phyloP scores from a whole-genome alignment of 2,329 filamentous ascomycete genomes.

The Fusarium hostae region DNA sequence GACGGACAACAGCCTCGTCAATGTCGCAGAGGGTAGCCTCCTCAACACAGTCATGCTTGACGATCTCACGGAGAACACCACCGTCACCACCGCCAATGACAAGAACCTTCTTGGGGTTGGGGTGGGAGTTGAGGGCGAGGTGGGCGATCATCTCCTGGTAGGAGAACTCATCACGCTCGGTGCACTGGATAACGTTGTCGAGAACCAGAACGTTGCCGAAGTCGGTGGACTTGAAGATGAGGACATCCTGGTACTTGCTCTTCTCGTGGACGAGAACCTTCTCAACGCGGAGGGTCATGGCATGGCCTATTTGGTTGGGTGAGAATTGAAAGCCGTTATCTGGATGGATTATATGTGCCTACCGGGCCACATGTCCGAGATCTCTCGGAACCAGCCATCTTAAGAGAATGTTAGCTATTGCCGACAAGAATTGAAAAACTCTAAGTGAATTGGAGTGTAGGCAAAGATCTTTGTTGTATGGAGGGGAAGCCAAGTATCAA shows the following conservation, averaged over 20 bases:
- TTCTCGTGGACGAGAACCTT: conserved; percentile 99
- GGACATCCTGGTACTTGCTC: conserved; percentile 98
- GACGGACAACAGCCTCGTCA: conserved; percentile 97
- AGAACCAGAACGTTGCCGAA: conserved; percentile 96
- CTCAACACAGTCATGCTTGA: conserved; percentile 98
- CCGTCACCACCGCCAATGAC: conserved; percentile 98
- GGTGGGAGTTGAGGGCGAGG: conserved; percentile 98
- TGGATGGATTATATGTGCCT: conserved; percentile 36
- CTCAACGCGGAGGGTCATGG: conserved; percentile 98
- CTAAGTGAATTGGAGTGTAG: conserved; percentile 2
- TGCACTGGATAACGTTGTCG: conserved; percentile 99
- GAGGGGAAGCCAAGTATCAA: not conserved
- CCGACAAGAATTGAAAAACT: not conserved
- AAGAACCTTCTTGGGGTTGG: conserved; percentile 96
- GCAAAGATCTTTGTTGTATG: not conserved
- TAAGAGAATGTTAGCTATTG: conserved; percentile 25
- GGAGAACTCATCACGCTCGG: conserved; percentile 98
- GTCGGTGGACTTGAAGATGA: conserved; percentile 98
- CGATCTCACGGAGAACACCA: conserved; percentile 95
- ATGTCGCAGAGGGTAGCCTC: conserved; percentile 98
- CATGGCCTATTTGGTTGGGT: conserved; percentile 72
- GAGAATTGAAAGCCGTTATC: not conserved
- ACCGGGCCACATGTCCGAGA: conserved; percentile 97
- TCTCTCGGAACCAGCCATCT: conserved; percentile 99
- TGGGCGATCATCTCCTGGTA: conserved; percentile 99